Evolutionary conservation across 495 filamentous ascomycete species (phyloP).

Genomic region (Apiosordaria backusii): DNA sequence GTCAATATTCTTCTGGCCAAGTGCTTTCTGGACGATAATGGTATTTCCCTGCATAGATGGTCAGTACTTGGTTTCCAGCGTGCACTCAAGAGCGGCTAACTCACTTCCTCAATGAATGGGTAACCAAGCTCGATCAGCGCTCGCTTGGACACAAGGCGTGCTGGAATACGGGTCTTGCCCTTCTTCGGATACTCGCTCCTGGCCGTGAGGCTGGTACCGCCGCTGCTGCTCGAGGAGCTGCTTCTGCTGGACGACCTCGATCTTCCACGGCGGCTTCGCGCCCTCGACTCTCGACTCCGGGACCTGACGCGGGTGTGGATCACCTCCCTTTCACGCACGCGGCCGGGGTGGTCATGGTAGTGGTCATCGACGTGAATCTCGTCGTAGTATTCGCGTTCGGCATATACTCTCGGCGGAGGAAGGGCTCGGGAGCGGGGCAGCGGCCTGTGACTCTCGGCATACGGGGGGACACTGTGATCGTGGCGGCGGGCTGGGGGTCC

Average conservation of each 20-base stretch:
- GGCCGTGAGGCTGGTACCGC: slow-evolving; percentile 41
- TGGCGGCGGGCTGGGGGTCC: slow-evolving; percentile 35
- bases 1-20: slow-evolving; percentile 87
- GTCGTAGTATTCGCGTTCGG: slow-evolving; percentile 46
- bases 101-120: slow-evolving; percentile 81
- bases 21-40: slow-evolving; percentile 72
- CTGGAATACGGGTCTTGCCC: slow-evolving; percentile 83
- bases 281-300: slow-evolving; percentile 36
- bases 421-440: slow-evolving; percentile 47
- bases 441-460: slow-evolving; percentile 47
- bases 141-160: slow-evolving; percentile 66
- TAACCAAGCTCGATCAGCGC: slow-evolving; percentile 82
- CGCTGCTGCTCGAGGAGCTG: slow-evolving; percentile 41
- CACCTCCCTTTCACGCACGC: slow-evolving; percentile 49
- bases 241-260: slow-evolving; percentile 40
- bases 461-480: slow-evolving; percentile 45
- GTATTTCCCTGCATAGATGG: slow-evolving; percentile 59
- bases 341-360: slow-evolving; percentile 56
- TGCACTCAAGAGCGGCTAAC: slow-evolving; percentile 13
- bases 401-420: slow-evolving; percentile 50
- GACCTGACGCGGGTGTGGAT: slow-evolving; percentile 39
- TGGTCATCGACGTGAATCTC: slow-evolving; percentile 73
- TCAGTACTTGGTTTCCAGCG: slow-evolving; percentile 25
- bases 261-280: slow-evolving; percentile 27
- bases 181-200: slow-evolving; percentile 69